Evolutionary conservation across 2,329 filamentous ascomycete genomes (phyloP), one percentile per base, ranked within the genome.

Genomic region (Grosmannia serpens): DNA sequence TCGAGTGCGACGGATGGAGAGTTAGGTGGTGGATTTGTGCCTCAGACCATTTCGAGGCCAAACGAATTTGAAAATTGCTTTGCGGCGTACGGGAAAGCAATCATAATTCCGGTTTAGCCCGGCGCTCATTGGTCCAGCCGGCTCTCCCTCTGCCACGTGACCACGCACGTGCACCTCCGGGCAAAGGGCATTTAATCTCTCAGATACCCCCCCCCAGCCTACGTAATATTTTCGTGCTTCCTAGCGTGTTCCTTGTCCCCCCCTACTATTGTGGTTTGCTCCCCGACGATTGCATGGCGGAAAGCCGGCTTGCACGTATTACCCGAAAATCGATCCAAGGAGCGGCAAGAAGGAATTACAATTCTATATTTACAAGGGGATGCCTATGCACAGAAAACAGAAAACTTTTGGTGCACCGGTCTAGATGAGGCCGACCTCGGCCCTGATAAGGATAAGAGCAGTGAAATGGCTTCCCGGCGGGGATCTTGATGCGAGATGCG

Each of bases 1-100:
- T 68, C 67, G 65, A 59, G 66, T 62, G 61, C 64, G 63, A 63
- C 62, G 56, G 67, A 29, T 27, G 3, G 63, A 64, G 62, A 58
- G 59, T 26, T 46, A 29, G n/a, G 24, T 35, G 57, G 35, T 58
- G 53, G 31, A 47, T 38, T 61, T 60, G 61, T 62, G 61, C 60
- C 61, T 62, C 61, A 62, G 61, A 62, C 61, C 61, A 61, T 60
- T 55, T 57, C 38, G 59, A 58, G 51, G 52, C 59, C 58, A 24
- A 41, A 41, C 47, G 49, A 59, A 50, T 57, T 60, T 57, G 49
- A 44, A 50, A 50, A 57, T 56, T 49, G 49, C 50, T 49, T 33
- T 59, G 54, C 49, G 47, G 50, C 50, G 50, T 33, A 59, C 51
- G 31, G 26, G 52, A 57, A 53, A 50, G n/a, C 54, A 56, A 44